phyloP scores from a whole-genome alignment of 495 filamentous ascomycete genomes.

The Extremus antarcticus region DNA sequence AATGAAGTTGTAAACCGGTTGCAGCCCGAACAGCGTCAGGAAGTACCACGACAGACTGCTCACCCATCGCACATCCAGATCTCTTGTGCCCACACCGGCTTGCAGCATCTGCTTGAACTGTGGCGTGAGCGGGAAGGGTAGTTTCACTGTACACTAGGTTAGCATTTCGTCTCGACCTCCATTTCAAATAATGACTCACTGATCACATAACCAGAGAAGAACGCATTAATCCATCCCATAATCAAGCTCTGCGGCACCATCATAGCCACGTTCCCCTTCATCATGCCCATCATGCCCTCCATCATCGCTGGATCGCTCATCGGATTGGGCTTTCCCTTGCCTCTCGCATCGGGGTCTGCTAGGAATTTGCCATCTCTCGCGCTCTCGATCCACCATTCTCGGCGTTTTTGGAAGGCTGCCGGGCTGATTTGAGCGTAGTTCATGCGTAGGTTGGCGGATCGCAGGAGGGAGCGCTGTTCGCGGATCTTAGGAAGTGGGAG shows the following conservation, averaged over 20 bases:
- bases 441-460: slow-evolving; percentile 71
- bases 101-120: slow-evolving; percentile 99
- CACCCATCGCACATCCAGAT: slow-evolving; percentile 96
- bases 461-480: slow-evolving; percentile 79
- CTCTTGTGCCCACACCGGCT: slow-evolving; percentile 85
- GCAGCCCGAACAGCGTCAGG: slow-evolving; percentile 87
- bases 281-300: slow-evolving; percentile 99
- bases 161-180: neutral
- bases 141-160: slow-evolving; percentile 57
- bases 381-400: slow-evolving; percentile 64
- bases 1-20: slow-evolving; percentile 96
- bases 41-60: slow-evolving; percentile 99
- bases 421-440: slow-evolving; percentile 65
- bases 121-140: slow-evolving; percentile 95
- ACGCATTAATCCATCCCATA: slow-evolving; percentile 99
- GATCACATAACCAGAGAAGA: slow-evolving; percentile 95
- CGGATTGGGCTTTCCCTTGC: slow-evolving; percentile 82
- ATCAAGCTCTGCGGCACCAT: slow-evolving; percentile 98
- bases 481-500: slow-evolving; percentile 62
- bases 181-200: slow-evolving; percentile 40
- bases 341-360: slow-evolving; percentile 75
- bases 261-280: slow-evolving; percentile 99
- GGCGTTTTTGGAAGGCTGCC: slow-evolving; percentile 65
- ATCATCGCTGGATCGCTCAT: slow-evolving; percentile 96
- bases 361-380: slow-evolving; percentile 80